A percentile compares a stretch with the other conserved stretches of the same genome.
Conservation (phyloP, 495 filamentous ascomycete species). For the Articulospora tetracladia region DNA sequence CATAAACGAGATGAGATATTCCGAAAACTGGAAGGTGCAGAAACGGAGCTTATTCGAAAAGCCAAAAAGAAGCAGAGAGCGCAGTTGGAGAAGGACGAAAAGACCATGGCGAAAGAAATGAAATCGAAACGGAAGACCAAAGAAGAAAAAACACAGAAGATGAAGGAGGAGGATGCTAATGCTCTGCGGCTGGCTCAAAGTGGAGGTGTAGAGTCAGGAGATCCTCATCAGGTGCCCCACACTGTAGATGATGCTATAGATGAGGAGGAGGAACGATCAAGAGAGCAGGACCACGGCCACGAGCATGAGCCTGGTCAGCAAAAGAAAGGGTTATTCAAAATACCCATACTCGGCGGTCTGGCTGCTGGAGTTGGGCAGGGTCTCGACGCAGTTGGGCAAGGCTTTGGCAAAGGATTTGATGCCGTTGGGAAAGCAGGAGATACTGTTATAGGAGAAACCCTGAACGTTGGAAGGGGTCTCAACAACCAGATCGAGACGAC, state of each 20-base stretch:
- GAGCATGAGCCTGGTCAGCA: constrained; percentile 18
- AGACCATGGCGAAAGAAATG: constrained; percentile 50
- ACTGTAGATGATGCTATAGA: constrained; percentile 63
- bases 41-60: constrained; percentile 75
- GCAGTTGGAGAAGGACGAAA: constrained; percentile 58
- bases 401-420: constrained; percentile 43
- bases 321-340: constrained; percentile 22
- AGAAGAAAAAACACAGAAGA: constrained; percentile 42
- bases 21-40: constrained; percentile 68
- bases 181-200: constrained; percentile 60
- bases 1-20: constrained; percentile 70
- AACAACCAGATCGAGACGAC: constrained; percentile 52
- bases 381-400: constrained; percentile 33
- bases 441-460: constrained; percentile 47
- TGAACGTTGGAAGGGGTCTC: constrained; percentile 55
- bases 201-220: constrained; percentile 74
- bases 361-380: constrained; percentile 33
- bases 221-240: constrained; percentile 76
- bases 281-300: constrained; percentile 24
- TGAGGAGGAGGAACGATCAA: constrained; percentile 31
- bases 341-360: constrained; percentile 27
- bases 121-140: constrained; percentile 39
- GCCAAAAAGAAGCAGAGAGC: constrained; percentile 76
- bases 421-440: constrained; percentile 62
- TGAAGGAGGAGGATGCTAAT: constrained; percentile 48